Conservation (phyloP, 2,329 filamentous ascomycete species). For the Nemania sp. region DNA sequence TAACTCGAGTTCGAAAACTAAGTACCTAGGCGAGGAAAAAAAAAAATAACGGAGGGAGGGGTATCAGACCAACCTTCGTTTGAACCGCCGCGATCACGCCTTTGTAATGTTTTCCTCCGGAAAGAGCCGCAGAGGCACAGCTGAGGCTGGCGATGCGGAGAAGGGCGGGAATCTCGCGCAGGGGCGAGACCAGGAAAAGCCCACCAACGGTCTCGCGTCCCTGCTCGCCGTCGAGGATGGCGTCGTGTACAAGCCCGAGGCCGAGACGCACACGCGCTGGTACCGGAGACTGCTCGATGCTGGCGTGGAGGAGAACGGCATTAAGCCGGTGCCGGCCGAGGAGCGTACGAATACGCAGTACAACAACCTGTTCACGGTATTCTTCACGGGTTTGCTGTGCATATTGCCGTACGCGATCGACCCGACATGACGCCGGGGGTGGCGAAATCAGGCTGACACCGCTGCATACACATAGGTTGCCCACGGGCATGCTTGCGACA, state of each 20-base stretch:
- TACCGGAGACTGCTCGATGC: conserved; percentile 49
- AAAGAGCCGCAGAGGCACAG: background rate
- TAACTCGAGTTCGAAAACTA: background rate
- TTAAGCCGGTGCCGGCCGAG: conserved; percentile 59
- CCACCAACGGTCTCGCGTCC: conserved; percentile 31
- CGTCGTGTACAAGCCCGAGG: conserved; percentile 40
- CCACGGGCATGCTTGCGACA: conserved; percentile 63
- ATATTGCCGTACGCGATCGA: conserved; percentile 55
- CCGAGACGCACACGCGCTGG: conserved; percentile 44
- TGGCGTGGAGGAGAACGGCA: conserved; percentile 58
- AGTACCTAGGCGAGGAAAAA: background rate
- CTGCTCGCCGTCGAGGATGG: conserved; percentile 40
- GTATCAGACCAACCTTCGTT: background rate
- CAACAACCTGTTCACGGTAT: conserved; percentile 63
- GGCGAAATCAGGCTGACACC: background rate
- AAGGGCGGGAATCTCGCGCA: background rate
- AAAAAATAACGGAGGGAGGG: background rate
- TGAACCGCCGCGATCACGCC: background rate
- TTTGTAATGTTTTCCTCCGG: conserved; percentile 10
- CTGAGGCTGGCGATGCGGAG: background rate
- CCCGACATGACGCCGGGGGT: background rate
- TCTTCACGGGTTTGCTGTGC: conserved; percentile 62
- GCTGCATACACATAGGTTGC: conserved; percentile 48
- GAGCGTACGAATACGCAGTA: conserved; percentile 56
- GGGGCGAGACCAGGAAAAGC: background rate